Percentiles rank a stretch among this genome's conserved stretches.
These are phyloP conservation scores for Blastobotrys ciferrii DNA, from an alignment of 1,139 yeast species.

Conservation along the genomic window DNA sequence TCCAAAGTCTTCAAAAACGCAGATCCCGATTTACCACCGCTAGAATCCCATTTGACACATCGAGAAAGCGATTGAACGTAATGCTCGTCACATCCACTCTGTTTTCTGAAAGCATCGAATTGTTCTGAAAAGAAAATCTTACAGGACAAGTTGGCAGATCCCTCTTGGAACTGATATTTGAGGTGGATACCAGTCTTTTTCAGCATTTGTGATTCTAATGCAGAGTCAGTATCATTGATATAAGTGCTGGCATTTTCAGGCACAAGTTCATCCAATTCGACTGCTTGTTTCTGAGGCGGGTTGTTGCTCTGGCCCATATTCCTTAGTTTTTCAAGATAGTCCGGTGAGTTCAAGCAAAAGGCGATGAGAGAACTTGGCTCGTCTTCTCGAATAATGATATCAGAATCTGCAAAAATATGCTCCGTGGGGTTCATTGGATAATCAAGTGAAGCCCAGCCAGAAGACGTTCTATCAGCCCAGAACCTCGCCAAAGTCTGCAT, in stretches of 20 bases:
- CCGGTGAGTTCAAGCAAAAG: constrained; percentile 81
- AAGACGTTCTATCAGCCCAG: constrained; percentile 97
- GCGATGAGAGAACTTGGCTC: constrained; percentile 96
- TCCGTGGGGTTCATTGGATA: constrained; percentile 73
- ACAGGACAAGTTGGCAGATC: constrained; percentile 78
- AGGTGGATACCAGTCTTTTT: constrained; percentile 86
- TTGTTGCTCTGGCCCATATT: constrained; percentile 19
- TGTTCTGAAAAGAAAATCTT: constrained; percentile 95
- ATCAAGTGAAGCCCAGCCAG: constrained; percentile 89
- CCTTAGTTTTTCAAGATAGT: constrained; percentile 66
- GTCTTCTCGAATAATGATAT: constrained; percentile 91
- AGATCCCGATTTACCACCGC: constrained; percentile 96
- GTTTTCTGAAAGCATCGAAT: constrained; percentile 86
- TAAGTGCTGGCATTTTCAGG: constrained; percentile 15
- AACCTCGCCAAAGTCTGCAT: constrained; percentile 83
- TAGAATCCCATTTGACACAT: constrained; percentile 92
- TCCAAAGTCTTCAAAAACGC: constrained; percentile 90
- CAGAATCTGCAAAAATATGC: constrained; percentile 91
- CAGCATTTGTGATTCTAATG: constrained; percentile 66
- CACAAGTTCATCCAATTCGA: constrained; percentile 1
- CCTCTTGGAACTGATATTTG: constrained; percentile 84
- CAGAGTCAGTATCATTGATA: constrained; percentile 10
- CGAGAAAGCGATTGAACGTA: constrained; percentile 88
- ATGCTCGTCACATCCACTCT: constrained; percentile 74
- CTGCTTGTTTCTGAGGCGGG: neutral